These are phyloP conservation scores for Recurvomyces mirabilis DNA, from an alignment of 495 filamentous ascomycete species.

Conservation along the genomic window DNA sequence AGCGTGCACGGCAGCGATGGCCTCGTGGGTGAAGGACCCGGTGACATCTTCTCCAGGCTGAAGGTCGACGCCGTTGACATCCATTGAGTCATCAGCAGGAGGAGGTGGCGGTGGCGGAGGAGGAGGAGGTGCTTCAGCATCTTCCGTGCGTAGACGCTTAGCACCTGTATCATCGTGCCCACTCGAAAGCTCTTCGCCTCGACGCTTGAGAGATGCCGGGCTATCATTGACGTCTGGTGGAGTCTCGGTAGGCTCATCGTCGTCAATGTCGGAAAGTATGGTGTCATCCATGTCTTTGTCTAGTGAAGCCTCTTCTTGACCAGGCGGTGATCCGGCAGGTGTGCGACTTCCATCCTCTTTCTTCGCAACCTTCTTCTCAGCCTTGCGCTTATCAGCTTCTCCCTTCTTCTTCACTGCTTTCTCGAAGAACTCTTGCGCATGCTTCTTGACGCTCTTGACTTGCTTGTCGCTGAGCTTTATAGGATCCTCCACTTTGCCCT, in stretches of 20 bases:
- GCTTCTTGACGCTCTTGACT: slow-evolving; percentile 67
- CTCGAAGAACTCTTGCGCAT: slow-evolving; percentile 74
- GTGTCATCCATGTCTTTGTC: slow-evolving; percentile 19
- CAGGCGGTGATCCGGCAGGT: slow-evolving; percentile 22
- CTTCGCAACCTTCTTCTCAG: slow-evolving; percentile 35
- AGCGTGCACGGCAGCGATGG: slow-evolving; percentile 6
- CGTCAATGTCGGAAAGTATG: slow-evolving; percentile 31
- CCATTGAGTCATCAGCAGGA: slow-evolving; percentile 22
- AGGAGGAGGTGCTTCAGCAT: slow-evolving; percentile 32
- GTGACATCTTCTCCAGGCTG: slow-evolving; percentile 13
- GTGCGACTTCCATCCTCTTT: slow-evolving; percentile 26
- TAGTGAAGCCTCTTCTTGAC: slow-evolving; percentile 12
- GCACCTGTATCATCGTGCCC: slow-evolving; percentile 22
- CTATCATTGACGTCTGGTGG: slow-evolving; percentile 26
- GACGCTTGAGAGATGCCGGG: slow-evolving; percentile 47
- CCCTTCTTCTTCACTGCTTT: slow-evolving; percentile 67
- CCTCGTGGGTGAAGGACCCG: slow-evolving; percentile 14
- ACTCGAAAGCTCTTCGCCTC: slow-evolving; percentile 35
- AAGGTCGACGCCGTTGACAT: slow-evolving; percentile 8
- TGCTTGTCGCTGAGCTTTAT: slow-evolving; percentile 69
- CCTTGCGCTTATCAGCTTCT: slow-evolving; percentile 55
- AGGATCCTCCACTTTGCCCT: slow-evolving; percentile 70
- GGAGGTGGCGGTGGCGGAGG: slow-evolving; percentile 37
- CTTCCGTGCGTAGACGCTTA: slow-evolving; percentile 28
- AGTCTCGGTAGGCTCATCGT: slow-evolving; percentile 30